These are phyloP conservation scores for Diatrype stigma DNA, from an alignment of 2,329 filamentous ascomycete genomes.

Conservation along the genomic window DNA sequence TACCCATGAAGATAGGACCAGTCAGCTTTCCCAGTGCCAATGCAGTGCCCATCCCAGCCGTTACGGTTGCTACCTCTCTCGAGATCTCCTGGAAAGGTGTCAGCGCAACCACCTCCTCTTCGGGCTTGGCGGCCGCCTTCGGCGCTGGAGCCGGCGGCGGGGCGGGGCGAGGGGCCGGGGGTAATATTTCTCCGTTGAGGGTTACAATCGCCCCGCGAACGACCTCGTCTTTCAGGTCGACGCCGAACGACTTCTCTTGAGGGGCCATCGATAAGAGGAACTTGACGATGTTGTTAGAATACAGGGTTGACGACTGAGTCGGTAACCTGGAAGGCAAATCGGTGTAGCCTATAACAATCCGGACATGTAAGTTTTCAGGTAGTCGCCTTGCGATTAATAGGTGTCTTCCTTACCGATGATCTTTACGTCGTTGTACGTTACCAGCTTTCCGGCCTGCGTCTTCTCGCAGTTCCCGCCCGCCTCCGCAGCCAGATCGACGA, in stretches of 20 bases:
- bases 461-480: conserved; percentile 84
- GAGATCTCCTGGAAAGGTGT: conserved; percentile 80
- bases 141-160: conserved; percentile 48
- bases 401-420: conserved; percentile 61
- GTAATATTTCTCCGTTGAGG: conserved; percentile 69
- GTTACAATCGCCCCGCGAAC: conserved; percentile 82
- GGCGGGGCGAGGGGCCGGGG: conserved; percentile 66
- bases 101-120: conserved; percentile 59
- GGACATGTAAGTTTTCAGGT: conserved; percentile 17
- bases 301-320: conserved; percentile 84
- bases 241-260: conserved; percentile 71
- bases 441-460: conserved; percentile 68
- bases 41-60: conserved; percentile 71
- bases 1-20: conserved; percentile 80
- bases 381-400: neutral
- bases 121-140: conserved; percentile 35
- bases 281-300: conserved; percentile 92
- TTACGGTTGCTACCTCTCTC: conserved; percentile 70
- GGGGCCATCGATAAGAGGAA: conserved; percentile 78
- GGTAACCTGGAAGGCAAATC: conserved; percentile 82
- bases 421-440: conserved; percentile 72
- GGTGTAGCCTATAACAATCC: conserved; percentile 75
- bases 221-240: conserved; percentile 80
- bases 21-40: conserved; percentile 77
- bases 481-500: conserved; percentile 85